These are phyloP conservation scores for Juglanconis sp. DNA, from an alignment of 2,329 filamentous ascomycete species.

Conservation along the genomic window DNA sequence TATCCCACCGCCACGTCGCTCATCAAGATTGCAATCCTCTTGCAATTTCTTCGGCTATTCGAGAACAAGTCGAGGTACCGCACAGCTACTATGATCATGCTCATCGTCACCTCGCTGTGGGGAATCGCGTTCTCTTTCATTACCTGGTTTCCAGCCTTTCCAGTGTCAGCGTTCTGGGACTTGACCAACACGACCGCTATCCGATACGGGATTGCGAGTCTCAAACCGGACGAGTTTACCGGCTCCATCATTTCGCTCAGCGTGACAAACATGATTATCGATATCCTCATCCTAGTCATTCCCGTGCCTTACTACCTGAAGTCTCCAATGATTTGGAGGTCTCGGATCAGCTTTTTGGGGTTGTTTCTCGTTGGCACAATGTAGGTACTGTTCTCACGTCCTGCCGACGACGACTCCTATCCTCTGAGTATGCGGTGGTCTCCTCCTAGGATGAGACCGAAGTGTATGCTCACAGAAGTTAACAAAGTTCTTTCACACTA, in stretches of 20 bases:
- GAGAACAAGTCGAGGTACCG: conserved; percentile 10
- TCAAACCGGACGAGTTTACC: conserved; percentile 21
- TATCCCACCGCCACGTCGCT: conserved; percentile 25
- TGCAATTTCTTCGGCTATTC: conserved; percentile 27
- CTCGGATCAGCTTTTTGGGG: conserved; percentile 27
- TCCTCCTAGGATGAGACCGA: no score
- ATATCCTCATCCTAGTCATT: conserved; percentile 29
- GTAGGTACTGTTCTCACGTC: conserved; percentile 22
- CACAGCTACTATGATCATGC: conserved; percentile 17
- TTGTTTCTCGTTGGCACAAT: conserved; percentile 30
- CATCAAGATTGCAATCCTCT: conserved; percentile 27
- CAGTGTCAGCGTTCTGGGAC: conserved; percentile 23
- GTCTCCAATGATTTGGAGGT: conserved; percentile 25
- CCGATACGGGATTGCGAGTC: conserved; percentile 30
- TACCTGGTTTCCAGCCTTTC: conserved; percentile 26
- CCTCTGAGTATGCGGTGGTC: no score
- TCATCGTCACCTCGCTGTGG: conserved; percentile 22
- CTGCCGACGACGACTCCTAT: no score
- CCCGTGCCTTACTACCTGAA: conserved; percentile 28
- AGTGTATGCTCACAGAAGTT: no score
- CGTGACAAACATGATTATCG: conserved; percentile 29
- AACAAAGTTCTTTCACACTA: conserved; percentile 12
- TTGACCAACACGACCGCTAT: conserved; percentile 10
- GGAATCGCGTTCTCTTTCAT: conserved; percentile 24
- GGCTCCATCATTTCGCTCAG: conserved; percentile 28